These are phyloP conservation scores for Ustilago curta DNA, from an alignment of 1,284 basidiomycete genomes.

Conservation along the genomic window DNA sequence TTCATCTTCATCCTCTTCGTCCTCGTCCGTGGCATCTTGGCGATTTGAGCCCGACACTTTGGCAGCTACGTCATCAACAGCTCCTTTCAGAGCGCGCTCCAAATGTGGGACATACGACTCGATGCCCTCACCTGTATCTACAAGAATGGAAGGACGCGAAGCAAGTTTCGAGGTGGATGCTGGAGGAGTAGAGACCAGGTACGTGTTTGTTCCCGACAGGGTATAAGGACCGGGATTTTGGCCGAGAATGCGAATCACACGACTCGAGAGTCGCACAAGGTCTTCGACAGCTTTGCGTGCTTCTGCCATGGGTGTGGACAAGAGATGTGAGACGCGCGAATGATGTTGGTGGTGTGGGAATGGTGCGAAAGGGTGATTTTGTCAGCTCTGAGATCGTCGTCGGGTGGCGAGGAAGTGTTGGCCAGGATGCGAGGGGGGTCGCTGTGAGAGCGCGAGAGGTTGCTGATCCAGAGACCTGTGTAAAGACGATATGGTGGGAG, in stretches of 20 bases:
- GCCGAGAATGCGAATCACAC: slow-evolving; percentile 71
- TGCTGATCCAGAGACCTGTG: neutral
- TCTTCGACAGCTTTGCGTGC: slow-evolving; percentile 49
- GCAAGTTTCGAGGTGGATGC: slow-evolving; percentile 59
- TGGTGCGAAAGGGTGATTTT: too few species aligned
- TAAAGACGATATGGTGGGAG: neutral
- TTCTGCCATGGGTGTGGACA: slow-evolving; percentile 43
- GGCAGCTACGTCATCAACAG: slow-evolving; percentile 18
- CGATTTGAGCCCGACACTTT: neutral
- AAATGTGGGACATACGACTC: slow-evolving; percentile 79
- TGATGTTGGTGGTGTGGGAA: neutral
- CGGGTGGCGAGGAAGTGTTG: neutral
- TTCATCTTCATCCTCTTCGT: slow-evolving; percentile 39
- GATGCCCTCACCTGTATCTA: slow-evolving; percentile 89
- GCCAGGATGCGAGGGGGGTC: too few species aligned
- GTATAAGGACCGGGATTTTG: slow-evolving; percentile 93
- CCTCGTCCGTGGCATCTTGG: slow-evolving; percentile 25
- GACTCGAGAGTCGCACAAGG: slow-evolving; percentile 42
- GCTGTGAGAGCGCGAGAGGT: too few species aligned
- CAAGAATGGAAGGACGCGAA: slow-evolving; percentile 78
- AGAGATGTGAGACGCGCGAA: neutral
- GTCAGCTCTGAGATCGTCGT: neutral
- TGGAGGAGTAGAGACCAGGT: slow-evolving; percentile 76
- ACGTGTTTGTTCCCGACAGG: slow-evolving; percentile 90
- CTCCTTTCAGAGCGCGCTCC: slow-evolving; percentile 73